phyloP scores from a whole-genome alignment of 495 filamentous ascomycete genomes.

The Hyaloscypha bicolor region DNA sequence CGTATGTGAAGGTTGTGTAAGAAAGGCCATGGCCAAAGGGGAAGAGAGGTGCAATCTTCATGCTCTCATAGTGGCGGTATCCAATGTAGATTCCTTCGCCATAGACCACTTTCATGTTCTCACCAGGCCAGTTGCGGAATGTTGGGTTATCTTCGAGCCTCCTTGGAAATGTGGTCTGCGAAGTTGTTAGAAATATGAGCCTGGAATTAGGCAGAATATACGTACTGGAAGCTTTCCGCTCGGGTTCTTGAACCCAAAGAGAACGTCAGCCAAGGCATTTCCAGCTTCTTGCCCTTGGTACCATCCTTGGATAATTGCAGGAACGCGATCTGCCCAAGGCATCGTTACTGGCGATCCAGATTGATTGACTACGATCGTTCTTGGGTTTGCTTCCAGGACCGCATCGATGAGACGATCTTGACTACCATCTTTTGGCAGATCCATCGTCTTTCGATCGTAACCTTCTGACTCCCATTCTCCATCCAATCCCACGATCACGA shows the following conservation, averaged over 20 bases:
- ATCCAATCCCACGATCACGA: constrained; percentile 79
- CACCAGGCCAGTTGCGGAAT: constrained; percentile 83
- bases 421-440: constrained; percentile 68
- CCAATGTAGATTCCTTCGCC: constrained; percentile 85
- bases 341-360: constrained; percentile 84
- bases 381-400: constrained; percentile 70
- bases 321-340: constrained; percentile 73
- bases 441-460: constrained; percentile 81
- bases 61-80: constrained; percentile 80
- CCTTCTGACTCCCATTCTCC: constrained; percentile 90
- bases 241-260: constrained; percentile 68
- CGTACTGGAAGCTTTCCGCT: constrained; percentile 63
- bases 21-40: constrained; percentile 84
- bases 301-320: constrained; percentile 76
- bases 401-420: constrained; percentile 75
- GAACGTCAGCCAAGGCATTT: constrained; percentile 67
- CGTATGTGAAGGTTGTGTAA: constrained; percentile 77
- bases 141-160: constrained; percentile 81
- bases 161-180: constrained; percentile 72
- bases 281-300: constrained; percentile 69
- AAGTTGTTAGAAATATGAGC: constrained; percentile 56
- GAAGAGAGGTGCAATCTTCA: constrained; percentile 67
- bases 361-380: constrained; percentile 78
- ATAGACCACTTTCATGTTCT: constrained; percentile 76
- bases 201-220: constrained; percentile 58